These are phyloP conservation scores for Psilocybe azurescens DNA, from an alignment of 768 basidiomycete genomes.

Conservation along the genomic window DNA sequence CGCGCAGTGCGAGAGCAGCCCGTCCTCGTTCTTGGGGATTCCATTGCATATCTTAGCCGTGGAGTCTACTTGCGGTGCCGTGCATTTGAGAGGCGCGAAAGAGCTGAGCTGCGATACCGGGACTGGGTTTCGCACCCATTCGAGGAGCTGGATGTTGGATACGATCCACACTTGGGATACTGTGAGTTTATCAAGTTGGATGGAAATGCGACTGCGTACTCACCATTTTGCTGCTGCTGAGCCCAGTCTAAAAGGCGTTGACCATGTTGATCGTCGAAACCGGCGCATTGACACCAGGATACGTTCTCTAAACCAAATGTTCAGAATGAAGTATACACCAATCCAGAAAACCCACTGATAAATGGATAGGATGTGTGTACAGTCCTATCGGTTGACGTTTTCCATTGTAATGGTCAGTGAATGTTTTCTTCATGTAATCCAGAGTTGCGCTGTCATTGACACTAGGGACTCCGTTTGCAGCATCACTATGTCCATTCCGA, in stretches of 20 bases:
- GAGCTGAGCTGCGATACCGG: slow-evolving; percentile 62
- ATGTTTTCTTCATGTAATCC: slow-evolving; percentile 75
- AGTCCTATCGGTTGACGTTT: slow-evolving; percentile 83
- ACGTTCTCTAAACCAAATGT: slow-evolving; percentile 41
- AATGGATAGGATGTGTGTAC: slow-evolving; percentile 83
- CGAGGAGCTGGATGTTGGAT: slow-evolving; percentile 70
- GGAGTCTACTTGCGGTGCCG: slow-evolving; percentile 60
- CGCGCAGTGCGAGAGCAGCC: slow-evolving; percentile 62
- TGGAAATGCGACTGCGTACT: slow-evolving; percentile 15
- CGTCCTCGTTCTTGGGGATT: slow-evolving; percentile 68
- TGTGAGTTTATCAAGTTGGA: neutral
- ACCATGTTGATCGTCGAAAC: slow-evolving; percentile 74
- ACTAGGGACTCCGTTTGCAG: slow-evolving; percentile 52
- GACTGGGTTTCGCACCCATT: slow-evolving; percentile 75
- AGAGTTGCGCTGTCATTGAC: slow-evolving; percentile 69
- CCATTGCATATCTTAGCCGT: slow-evolving; percentile 75
- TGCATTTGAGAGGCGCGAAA: slow-evolving; percentile 64
- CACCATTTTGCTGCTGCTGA: slow-evolving; percentile 69
- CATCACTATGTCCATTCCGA: slow-evolving; percentile 42
- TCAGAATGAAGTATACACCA: neutral
- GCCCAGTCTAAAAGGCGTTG: slow-evolving; percentile 85
- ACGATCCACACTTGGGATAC: slow-evolving; percentile 69
- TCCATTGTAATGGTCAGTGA: slow-evolving; percentile 73
- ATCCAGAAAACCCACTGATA: slow-evolving; percentile 48
- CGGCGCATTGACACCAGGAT: slow-evolving; percentile 60